These are phyloP conservation scores for Euptelea pleiosperma DNA, from an alignment of 164 flowering plant species.

Conservation along the genomic window DNA sequence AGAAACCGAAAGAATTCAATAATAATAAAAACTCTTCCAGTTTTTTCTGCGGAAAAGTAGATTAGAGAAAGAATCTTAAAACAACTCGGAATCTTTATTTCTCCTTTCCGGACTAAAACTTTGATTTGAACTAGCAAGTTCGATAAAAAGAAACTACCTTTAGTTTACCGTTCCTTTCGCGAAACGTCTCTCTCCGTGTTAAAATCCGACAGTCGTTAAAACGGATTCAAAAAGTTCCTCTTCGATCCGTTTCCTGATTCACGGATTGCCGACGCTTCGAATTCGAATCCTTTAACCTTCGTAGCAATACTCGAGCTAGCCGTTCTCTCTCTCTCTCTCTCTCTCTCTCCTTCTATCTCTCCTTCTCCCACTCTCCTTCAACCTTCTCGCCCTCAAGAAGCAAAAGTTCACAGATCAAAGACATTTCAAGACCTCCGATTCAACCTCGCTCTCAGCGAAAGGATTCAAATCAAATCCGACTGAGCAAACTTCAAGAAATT, in stretches of 20 bases:
- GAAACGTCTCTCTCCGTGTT: no score
- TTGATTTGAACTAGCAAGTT: no score
- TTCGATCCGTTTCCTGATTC: not conserved
- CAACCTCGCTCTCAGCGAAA: no score
- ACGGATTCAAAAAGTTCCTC: not conserved
- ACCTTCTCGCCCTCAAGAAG: slow-evolving; percentile 30
- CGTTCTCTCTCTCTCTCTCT: not conserved
- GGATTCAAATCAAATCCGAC: no score
- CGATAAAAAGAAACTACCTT: not conserved
- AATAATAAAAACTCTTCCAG: no score
- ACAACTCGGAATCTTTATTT: no score
- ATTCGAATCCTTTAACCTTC: not conserved
- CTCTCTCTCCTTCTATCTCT: slow-evolving; percentile 37
- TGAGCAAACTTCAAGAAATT: no score
- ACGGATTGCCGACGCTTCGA: slow-evolving; percentile 1
- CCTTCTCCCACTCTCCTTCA: slow-evolving; percentile 76
- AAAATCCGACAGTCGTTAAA: no score
- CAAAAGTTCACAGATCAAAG: slow-evolving; percentile 23
- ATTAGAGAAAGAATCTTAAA: no score
- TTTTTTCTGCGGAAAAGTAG: no score
- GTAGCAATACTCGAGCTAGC: not conserved
- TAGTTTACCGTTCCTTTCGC: no score
- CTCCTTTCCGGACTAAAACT: no score
- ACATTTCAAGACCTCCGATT: slow-evolving; percentile 27
- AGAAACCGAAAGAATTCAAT: not conserved